phyloP scores from a whole-genome alignment of 2,329 filamentous ascomycete genomes.

The Alternaria metachromatica region DNA sequence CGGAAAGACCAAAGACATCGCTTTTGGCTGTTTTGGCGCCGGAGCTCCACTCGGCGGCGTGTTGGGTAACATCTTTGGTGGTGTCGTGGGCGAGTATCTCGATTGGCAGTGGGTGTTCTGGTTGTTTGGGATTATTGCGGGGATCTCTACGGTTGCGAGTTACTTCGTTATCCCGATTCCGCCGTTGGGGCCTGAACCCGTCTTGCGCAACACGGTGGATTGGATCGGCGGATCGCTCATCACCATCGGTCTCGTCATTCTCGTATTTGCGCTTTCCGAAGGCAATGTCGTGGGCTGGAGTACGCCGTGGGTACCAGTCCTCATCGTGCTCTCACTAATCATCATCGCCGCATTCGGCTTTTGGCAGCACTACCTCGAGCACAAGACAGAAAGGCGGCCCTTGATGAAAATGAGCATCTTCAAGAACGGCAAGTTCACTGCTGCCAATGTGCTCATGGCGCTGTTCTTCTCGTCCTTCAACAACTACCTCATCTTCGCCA shows the following conservation, averaged over 20 bases:
- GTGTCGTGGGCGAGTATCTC: constrained; percentile 66
- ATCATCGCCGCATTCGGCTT: constrained; percentile 63
- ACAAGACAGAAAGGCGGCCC: constrained; percentile 58
- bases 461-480: constrained; percentile 73
- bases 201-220: constrained; percentile 61
- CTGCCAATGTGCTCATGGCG: constrained; percentile 69
- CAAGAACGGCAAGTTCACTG: constrained; percentile 64
- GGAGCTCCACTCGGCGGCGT: constrained; percentile 70
- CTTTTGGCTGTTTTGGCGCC: constrained; percentile 61
- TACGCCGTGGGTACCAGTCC: constrained; percentile 65
- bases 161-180: constrained; percentile 66
- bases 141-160: constrained; percentile 62
- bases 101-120: constrained; percentile 54
- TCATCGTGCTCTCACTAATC: constrained; percentile 65
- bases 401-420: constrained; percentile 74
- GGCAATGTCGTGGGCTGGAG: constrained; percentile 73
- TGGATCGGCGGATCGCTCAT: constrained; percentile 71
- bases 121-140: constrained; percentile 66
- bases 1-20: constrained; percentile 73
- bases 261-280: constrained; percentile 72
- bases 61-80: constrained; percentile 69
- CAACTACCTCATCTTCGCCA: constrained; percentile 71
- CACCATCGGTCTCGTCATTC: constrained; percentile 66
- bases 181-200: constrained; percentile 37
- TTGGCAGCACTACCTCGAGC: constrained; percentile 69